Evolutionary conservation across 2,329 filamentous ascomycete species (phyloP), one percentile per base, ranked within the genome.

Genomic region (Corniculantispora saksenae): DNA sequence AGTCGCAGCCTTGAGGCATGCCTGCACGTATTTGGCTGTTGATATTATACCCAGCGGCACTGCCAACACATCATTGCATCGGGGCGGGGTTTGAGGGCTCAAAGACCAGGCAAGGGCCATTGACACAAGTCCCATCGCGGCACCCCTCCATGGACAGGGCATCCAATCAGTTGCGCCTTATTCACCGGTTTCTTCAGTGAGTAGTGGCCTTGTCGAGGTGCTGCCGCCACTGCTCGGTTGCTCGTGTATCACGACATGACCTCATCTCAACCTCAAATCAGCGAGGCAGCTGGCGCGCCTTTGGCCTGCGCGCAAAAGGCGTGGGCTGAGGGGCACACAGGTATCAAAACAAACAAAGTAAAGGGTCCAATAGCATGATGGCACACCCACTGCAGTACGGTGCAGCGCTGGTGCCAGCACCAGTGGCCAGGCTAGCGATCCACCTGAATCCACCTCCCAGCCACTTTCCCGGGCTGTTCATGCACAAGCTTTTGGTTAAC

Each of bases 31-130:
- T 61, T 61, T 50, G 40, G 50, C 57, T 56, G 51, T 60, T 60
- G 50, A 47, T 55, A 54, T 65, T 27, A 65, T 63, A 57, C 29
- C 35, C 64, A 62, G 40, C 64, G 53, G 58, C 58, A 55, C 61
- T 66, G 65, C 65, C 65, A 66, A 50, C 65, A 59, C 65, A 66
- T 63, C 65, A 66, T 57, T 66, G 65, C 65, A 66, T 66, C 43
- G 45, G 50, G 50, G 65, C 60, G 65, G 65, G 60, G 55, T 38
- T 63, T 66, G 40, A 59, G 47, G 47, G 54, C 54, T 63, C 56
- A 63, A 58, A 56, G 45, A 63, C 25, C 55, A 56, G 53, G 40
- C 55, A 54, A 23, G 38, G 35, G 27, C 47, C 35, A 45, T 58
- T 35, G 35, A 43, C 45, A 50, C 29, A 27, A 21, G 35, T 60